Evolutionary conservation across 2,329 filamentous ascomycete species (phyloP), one percentile per base, ranked within the genome.

Genomic region (Daldinia sp.): DNA sequence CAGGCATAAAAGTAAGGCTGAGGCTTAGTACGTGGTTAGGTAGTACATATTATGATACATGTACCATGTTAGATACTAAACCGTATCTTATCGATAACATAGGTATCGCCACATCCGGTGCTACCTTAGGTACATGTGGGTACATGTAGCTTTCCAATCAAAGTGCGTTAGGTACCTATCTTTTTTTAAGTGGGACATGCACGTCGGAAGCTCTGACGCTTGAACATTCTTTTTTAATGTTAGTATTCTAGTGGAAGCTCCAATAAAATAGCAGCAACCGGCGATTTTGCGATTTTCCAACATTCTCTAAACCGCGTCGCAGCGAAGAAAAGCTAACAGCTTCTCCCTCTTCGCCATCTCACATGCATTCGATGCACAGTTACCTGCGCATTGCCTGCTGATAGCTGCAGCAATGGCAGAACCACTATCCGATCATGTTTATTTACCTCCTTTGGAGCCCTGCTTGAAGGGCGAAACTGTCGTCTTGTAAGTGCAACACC

Each of bases 401-500:
- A 86, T 82, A 81, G 81, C 82, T 80, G 82, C 80, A 83, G 84
- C 82, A 84, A 94, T 93, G 91, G 91, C 89, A 74, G 77, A 78
- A 84, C 86, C 90, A 81, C 83, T 88, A 78, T 86, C 88, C 77
- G 90, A 92, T 82, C 84, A 85, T 78, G 85, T 87, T 79, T 96
- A 94, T 83, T 92, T 97, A 77, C 93, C 94, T 78, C 89, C 93
- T 78, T 86, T 98, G 81, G 92, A 93, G 81, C 90, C 92, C 79
- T 97, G 93, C 82, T 87, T 98, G 77, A 90, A 88, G 75, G 93
- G 93, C 82, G 90, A 95, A 80, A 88, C 88, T 76, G 87, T 91
- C 78, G 85, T 98, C 76, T 87, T 97, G 92, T 97, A 86, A 79
- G 90, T 85, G 69, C 59, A 60, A 51, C 60, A 61, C 33, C 42